Evolutionary conservation across 1,284 basidiomycete species (phyloP).

Genomic region (Malassezia sympodialis): DNA sequence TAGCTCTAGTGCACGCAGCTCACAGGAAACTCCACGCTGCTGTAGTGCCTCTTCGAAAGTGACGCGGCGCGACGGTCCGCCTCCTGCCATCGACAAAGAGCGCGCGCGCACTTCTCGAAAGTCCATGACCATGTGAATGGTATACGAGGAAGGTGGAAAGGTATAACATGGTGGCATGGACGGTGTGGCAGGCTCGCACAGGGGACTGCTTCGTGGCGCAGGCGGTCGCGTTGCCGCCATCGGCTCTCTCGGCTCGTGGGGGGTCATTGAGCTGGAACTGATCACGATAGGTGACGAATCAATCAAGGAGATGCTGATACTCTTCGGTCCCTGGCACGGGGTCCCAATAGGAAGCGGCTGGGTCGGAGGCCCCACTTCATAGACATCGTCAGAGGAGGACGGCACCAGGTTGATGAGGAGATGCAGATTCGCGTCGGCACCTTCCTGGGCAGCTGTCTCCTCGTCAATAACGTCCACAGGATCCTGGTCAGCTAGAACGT

Average conservation of each 20-base stretch:
- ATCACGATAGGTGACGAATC: slow-evolving; percentile 14
- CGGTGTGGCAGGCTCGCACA: background rate
- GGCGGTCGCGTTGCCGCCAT: background rate
- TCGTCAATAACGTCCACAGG: background rate
- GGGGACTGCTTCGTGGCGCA: background rate
- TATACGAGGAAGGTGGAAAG: slow-evolving; percentile 52
- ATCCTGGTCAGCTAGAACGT: background rate
- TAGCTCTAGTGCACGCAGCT: slow-evolving; percentile 52
- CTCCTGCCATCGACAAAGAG: slow-evolving; percentile 14
- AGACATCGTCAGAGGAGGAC: slow-evolving; percentile 2
- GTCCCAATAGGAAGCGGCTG: background rate
- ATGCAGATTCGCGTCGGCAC: background rate
- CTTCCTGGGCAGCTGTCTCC: background rate
- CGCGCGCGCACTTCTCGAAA: slow-evolving; percentile 51
- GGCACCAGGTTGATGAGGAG: background rate
- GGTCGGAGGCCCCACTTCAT: background rate
- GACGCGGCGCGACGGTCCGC: background rate
- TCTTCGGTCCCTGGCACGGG: background rate
- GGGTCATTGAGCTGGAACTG: background rate
- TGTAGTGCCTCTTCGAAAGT: slow-evolving; percentile 25
- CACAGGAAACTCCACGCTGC: slow-evolving; percentile 49
- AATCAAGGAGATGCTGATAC: slow-evolving; percentile 12
- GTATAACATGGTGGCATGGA: slow-evolving; percentile 11
- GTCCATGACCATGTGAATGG: slow-evolving; percentile 54
- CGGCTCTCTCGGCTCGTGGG: background rate